phyloP scores from a whole-genome alignment of 768 basidiomycete genomes.

The Xerocomellus dryophilus region DNA sequence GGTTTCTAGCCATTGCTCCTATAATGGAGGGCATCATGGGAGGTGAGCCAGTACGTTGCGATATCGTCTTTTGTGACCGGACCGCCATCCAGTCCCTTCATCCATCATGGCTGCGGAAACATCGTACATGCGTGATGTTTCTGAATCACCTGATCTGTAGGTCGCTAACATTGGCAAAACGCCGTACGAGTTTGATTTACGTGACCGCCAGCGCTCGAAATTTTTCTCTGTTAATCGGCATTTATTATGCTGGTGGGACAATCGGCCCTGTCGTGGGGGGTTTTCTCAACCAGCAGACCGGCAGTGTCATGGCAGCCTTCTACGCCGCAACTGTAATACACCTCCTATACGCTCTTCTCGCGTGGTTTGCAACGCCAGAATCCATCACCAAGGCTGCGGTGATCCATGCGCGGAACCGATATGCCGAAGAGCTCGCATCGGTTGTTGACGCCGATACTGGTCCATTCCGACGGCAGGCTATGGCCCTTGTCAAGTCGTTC shows the following conservation, averaged over 20 bases:
- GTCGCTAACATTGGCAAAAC: not conserved
- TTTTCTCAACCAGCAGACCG: not conserved
- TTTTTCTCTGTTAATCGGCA: not conserved
- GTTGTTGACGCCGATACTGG: not conserved
- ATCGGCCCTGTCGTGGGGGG: not conserved
- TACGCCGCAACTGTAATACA: not conserved
- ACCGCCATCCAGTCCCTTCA: not conserved
- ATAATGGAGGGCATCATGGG: not conserved
- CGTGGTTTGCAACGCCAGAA: not conserved
- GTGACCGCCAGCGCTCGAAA: not conserved
- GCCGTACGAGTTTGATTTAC: not conserved
- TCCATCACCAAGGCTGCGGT: not conserved
- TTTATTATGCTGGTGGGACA: not conserved
- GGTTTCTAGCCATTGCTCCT: not conserved
- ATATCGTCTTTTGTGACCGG: not conserved
- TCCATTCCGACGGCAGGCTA: not conserved
- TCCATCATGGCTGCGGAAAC: not conserved
- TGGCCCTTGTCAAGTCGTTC: not conserved
- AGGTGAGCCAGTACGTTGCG: not conserved
- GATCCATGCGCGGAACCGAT: not conserved
- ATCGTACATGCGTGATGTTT: constrained; percentile 1
- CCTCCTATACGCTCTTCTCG: not conserved
- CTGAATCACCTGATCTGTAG: not conserved
- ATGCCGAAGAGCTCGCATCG: not conserved
- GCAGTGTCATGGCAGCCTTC: not conserved